Conservation (phyloP, 2,329 filamentous ascomycete species). For the Acrodontium crateriforme region DNA sequence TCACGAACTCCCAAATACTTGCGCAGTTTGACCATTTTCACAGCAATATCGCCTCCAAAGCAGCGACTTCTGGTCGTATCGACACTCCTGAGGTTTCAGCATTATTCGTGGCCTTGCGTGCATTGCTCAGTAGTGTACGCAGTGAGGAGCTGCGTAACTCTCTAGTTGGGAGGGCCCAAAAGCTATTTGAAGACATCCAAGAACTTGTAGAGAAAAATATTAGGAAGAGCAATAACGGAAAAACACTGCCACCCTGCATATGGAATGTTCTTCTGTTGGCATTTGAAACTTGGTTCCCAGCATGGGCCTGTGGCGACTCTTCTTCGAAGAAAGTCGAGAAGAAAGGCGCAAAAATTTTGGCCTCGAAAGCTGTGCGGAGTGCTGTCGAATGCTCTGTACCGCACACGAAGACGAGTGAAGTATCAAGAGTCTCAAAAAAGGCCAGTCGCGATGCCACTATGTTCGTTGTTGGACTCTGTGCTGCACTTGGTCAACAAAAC, state of each 20-base stretch:
- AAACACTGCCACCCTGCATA: not conserved
- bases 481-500: no score
- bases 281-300: constrained; percentile 4
- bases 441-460: no score
- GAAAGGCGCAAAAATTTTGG: no score
- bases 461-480: no score
- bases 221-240: constrained; percentile 1
- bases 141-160: constrained; percentile 4
- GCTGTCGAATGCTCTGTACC: no score
- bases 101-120: constrained; percentile 2
- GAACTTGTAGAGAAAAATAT: constrained; percentile 2
- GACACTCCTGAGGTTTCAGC: constrained; percentile 1
- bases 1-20: constrained; percentile 8
- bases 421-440: no score
- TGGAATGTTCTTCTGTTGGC: constrained; percentile 1
- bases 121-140: constrained; percentile 5
- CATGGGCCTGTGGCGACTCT: no score
- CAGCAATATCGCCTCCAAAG: constrained; percentile 1
- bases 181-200: not conserved
- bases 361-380: no score
- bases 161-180: constrained; percentile 1
- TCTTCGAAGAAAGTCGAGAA: no score
- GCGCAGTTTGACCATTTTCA: constrained; percentile 5
- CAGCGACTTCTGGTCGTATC: not conserved
- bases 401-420: no score